Conservation (phyloP, 2,329 filamentous ascomycete species). For the Colletotrichum sp. region DNA sequence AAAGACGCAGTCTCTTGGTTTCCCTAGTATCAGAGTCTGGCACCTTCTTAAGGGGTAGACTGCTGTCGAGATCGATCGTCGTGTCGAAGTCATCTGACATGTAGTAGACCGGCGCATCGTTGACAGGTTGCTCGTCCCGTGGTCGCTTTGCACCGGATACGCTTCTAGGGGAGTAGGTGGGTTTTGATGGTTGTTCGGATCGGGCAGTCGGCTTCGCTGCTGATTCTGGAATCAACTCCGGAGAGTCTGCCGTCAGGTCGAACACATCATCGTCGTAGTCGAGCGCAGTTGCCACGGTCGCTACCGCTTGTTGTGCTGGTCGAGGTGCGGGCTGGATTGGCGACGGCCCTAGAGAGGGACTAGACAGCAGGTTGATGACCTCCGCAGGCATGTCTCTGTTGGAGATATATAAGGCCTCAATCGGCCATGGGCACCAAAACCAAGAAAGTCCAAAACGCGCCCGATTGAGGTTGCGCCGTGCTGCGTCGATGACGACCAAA, state of each 20-base stretch:
- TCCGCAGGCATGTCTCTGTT: slow-evolving; percentile 33
- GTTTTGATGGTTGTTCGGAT: neutral
- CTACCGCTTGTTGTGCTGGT: neutral
- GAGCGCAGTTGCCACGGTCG: neutral
- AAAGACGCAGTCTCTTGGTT: slow-evolving; percentile 34
- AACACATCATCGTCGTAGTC: slow-evolving; percentile 16
- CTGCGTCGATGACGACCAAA: neutral
- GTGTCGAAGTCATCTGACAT: slow-evolving; percentile 48
- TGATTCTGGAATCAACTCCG: neutral
- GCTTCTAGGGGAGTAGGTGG: neutral
- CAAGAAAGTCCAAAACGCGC: neutral
- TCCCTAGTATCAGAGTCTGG: slow-evolving; percentile 25
- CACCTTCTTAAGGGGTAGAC: neutral
- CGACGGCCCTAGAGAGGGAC: slow-evolving; percentile 24
- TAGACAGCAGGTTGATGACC: slow-evolving; percentile 40
- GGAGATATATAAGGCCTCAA: neutral
- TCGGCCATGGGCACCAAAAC: accelerated
- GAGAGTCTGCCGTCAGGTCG: slow-evolving; percentile 21
- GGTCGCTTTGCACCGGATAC: neutral
- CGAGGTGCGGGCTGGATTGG: neutral
- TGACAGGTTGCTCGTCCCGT: neutral
- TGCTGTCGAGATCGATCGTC: slow-evolving; percentile 38
- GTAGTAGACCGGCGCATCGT: slow-evolving; percentile 30
- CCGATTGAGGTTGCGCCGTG: neutral
- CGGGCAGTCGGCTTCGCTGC: neutral